Conservation (phyloP, 225 moss, liverwort and hornwort genomes). For the Bryoerythrophyllum caledonicum region DNA sequence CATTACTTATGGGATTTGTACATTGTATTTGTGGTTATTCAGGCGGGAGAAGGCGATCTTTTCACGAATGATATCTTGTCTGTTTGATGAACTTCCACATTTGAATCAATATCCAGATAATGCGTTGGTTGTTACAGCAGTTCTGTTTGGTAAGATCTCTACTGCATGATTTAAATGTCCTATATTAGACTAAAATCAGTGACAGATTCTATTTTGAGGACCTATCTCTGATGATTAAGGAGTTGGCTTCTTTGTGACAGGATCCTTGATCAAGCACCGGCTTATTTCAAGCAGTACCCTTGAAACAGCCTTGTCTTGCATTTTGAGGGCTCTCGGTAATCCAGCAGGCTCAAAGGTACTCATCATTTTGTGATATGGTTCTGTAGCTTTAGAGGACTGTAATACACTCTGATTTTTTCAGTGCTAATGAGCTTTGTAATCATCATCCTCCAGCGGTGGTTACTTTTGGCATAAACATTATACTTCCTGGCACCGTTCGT, state of each 20-base stretch:
- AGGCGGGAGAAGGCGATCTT: constrained; percentile 60
- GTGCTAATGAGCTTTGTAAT: not conserved
- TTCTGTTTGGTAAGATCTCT: constrained; percentile 71
- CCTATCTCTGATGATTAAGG: not conserved
- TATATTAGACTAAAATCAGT: not conserved
- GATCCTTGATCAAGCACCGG: constrained; percentile 92
- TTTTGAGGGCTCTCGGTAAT: constrained; percentile 72
- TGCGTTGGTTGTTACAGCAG: constrained; percentile 77
- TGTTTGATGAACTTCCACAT: constrained; percentile 82
- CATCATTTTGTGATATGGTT: constrained; percentile 3
- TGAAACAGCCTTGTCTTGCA: constrained; percentile 69
- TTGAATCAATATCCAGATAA: constrained; percentile 74
- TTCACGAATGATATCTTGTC: constrained; percentile 78
- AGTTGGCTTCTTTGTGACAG: constrained; percentile 43
- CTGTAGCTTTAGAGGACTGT: not conserved
- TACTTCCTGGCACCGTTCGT: not conserved
- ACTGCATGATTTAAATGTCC: not conserved
- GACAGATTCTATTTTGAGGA: not conserved
- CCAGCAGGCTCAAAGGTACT: constrained; percentile 84
- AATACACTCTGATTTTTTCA: not conserved
- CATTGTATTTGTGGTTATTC: constrained; percentile 17
- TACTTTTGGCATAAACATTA: not conserved
- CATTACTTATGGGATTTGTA: constrained; percentile 20
- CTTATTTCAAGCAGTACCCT: constrained; percentile 69
- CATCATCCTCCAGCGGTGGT: not conserved